Evolutionary conservation across 2,329 filamentous ascomycete genomes (phyloP).

Genomic region (Fusarium clavum): DNA sequence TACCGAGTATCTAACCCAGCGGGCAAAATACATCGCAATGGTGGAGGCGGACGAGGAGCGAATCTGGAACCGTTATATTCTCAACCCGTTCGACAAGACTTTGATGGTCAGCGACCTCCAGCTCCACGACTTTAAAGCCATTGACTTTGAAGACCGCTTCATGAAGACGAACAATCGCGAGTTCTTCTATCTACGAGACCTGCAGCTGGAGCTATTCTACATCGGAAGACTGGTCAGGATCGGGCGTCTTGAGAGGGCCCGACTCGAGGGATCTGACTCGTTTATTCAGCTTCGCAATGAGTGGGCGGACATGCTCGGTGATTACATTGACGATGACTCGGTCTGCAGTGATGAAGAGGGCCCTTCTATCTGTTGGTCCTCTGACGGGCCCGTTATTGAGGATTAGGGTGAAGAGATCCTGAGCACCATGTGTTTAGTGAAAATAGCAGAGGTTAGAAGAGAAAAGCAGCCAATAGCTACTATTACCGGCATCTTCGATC

Average conservation of each 20-base stretch:
- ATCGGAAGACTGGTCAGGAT: conserved; percentile 3
- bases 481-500: background rate
- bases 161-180: too few species aligned
- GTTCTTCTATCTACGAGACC: background rate
- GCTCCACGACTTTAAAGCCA: background rate
- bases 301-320: background rate
- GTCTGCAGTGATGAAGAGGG: background rate
- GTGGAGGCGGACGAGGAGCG: conserved; percentile 4
- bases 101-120: background rate
- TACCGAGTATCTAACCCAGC: conserved; percentile 3
- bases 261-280: conserved; percentile 11
- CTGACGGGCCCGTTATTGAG: background rate
- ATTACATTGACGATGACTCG: background rate
- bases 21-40: background rate
- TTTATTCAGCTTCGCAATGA: conserved; percentile 21
- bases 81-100: conserved; percentile 9
- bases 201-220: background rate
- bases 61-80: conserved; percentile 26
- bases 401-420: background rate
- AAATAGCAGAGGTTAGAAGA: background rate
- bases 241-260: conserved; percentile 22
- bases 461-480: background rate
- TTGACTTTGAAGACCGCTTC: background rate
- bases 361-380: background rate
- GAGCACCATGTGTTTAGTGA: background rate